Evolutionary conservation across 73 alveolate genomes (phyloP), one percentile per base, ranked within the genome.

Genomic region (Symbiodinium natans): DNA sequence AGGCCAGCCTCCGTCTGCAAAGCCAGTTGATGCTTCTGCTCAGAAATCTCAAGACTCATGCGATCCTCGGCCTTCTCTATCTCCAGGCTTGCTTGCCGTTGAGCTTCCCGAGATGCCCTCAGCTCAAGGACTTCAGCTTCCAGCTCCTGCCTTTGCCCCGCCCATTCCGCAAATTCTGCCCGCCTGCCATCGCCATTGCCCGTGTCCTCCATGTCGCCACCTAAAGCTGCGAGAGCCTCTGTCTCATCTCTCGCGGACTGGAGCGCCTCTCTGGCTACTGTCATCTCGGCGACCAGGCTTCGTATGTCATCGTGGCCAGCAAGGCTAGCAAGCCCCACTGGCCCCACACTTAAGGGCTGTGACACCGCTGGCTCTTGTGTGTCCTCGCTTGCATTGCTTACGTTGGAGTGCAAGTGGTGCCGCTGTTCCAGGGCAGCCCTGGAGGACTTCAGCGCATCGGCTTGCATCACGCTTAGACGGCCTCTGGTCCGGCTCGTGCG

Each of bases 391-490:
- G 19, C 80, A n/a, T 63, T 63, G 80, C 80, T 29, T 19, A 36
- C 80, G 80, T 63, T 63, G 80, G 80, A 63, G 33, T 27, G 36
- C 17, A 17, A 63, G 19, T 63, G 59, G 80, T 63, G 80, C 80
- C 80, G 80, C 80, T 63, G 80, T 36, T 63, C 80, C 33, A 63
- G 80, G 38, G 36, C 38, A 2, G 80, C 80, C 36, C 36, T 63
- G 36, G 80, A 63, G 38, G 80, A 63, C 80, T 63, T 63, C 80
- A 63, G 80, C 38, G 80, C 80, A 63, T 63, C 80, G 3, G 80
- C 80, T 4, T 63, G 80, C 80, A 63, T 2, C 36, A 63, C 80
- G 80, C 80, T 63, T 19, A 63, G 38, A 36, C 80, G 80, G 33
- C 80, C 80, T n/a, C 80, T 23, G 33, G 80, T 63, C 36, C 80